Percentiles rank a stretch among this genome's conserved stretches.
Conservation (phyloP, 2,329 filamentous ascomycete genomes). For the Colletotrichum cuscutae region DNA sequence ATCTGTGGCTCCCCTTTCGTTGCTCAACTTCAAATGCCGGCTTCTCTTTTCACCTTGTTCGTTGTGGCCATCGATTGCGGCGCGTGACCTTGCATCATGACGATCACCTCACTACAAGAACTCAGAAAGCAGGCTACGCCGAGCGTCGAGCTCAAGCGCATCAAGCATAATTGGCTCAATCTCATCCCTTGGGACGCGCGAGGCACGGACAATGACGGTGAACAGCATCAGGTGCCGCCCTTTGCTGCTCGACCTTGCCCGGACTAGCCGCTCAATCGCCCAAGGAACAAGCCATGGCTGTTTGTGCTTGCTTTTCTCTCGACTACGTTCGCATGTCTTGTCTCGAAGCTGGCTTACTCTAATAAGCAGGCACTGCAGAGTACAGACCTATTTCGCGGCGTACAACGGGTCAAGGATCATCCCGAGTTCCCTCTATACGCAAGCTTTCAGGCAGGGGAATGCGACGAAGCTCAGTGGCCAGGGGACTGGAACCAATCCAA, state of each 20-base stretch:
- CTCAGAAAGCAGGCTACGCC: background rate
- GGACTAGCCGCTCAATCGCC: background rate
- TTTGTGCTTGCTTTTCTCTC: slow-evolving; percentile 6
- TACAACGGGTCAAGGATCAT: background rate
- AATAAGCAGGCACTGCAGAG: too few species aligned
- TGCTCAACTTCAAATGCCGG: background rate
- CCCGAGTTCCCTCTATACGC: background rate
- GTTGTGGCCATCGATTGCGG: background rate
- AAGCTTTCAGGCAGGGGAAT: background rate
- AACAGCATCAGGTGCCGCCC: slow-evolving; percentile 4
- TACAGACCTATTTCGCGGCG: background rate
- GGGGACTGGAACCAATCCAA: background rate
- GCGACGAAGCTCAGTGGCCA: background rate
- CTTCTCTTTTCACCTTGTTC: background rate
- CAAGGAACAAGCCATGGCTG: background rate
- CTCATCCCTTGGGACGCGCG: slow-evolving; percentile 1
- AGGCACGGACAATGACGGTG: slow-evolving; percentile 26
- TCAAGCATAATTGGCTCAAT: background rate
- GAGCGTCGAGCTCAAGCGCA: background rate
- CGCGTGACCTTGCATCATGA: background rate
- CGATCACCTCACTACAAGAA: background rate
- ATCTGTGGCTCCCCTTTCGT: background rate
- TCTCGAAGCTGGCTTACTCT: background rate
- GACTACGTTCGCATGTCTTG: background rate
- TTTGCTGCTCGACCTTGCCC: background rate